These are phyloP conservation scores for Mimosa bimucronata DNA, from an alignment of 306 rosid genomes.

Conservation along the genomic window DNA sequence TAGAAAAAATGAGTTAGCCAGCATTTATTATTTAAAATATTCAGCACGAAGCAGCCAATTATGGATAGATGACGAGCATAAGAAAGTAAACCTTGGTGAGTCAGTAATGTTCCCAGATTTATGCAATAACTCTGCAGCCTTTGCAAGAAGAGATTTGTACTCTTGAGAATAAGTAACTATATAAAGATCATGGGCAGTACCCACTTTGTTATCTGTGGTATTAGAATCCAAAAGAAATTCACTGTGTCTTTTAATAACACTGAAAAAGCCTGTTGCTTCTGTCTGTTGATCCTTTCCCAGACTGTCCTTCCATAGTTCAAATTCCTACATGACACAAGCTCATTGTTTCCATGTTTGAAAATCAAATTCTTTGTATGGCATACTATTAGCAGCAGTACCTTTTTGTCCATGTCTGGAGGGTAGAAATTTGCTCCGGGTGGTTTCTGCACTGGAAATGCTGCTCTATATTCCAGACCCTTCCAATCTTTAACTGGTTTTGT, in stretches of 20 bases:
- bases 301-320: slow-evolving; percentile 75
- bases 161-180: slow-evolving; percentile 77
- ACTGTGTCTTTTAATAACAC: slow-evolving; percentile 72
- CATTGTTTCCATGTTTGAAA: slow-evolving; percentile 29
- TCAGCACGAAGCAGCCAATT: slow-evolving; percentile 27
- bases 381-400: slow-evolving; percentile 51
- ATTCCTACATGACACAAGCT: slow-evolving; percentile 68
- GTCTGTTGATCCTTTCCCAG: slow-evolving; percentile 62
- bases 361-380: slow-evolving; percentile 27
- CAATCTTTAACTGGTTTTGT: slow-evolving; percentile 64
- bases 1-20: slow-evolving; percentile 36
- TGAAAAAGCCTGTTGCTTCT: slow-evolving; percentile 78
- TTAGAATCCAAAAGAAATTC: slow-evolving; percentile 61
- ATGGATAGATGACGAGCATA: slow-evolving; percentile 19
- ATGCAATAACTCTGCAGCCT: slow-evolving; percentile 80
- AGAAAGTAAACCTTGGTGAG: slow-evolving; percentile 63
- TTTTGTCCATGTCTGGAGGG: slow-evolving; percentile 95
- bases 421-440: slow-evolving; percentile 95
- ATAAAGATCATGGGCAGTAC: slow-evolving; percentile 57
- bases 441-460: slow-evolving; percentile 76
- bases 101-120: slow-evolving; percentile 74
- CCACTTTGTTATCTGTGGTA: slow-evolving; percentile 35
- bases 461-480: slow-evolving; percentile 89
- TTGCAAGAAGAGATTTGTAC: slow-evolving; percentile 64
- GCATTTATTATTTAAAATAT: slow-evolving; percentile 17